These are phyloP conservation scores for Yamadazyma jaroonii DNA, from an alignment of 1,139 yeast genomes.

Conservation along the genomic window DNA sequence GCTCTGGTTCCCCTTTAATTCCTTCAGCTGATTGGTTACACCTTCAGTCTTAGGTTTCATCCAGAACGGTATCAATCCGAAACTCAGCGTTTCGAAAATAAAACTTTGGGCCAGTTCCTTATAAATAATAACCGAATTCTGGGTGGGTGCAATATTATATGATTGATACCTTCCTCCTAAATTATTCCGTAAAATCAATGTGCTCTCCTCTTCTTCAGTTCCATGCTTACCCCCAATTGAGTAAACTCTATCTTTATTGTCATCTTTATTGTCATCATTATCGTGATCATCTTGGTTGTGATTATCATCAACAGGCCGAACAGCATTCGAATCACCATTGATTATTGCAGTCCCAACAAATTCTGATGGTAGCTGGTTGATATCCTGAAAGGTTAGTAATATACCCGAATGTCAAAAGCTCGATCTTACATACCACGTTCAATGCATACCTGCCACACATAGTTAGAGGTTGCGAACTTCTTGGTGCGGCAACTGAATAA, in stretches of 20 bases:
- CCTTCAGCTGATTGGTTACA: conserved; percentile 32
- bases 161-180: conserved; percentile 21
- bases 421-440: conserved; percentile 33
- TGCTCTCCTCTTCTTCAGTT: not conserved
- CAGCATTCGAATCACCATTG: not conserved
- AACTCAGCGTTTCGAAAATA: conserved; percentile 37
- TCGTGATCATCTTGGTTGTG: not conserved
- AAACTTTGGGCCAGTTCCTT: conserved; percentile 15
- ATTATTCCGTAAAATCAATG: conserved; percentile 12
- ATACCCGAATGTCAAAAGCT: not conserved
- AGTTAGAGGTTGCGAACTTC: conserved; percentile 1
- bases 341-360: conserved; percentile 5
- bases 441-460: conserved; percentile 48
- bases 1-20: conserved; percentile 28
- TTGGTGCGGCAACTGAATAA: not conserved
- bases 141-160: conserved; percentile 44
- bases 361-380: conserved; percentile 4
- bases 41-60: conserved; percentile 35
- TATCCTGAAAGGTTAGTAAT: conserved; percentile 7
- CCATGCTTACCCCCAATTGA: too few relatives aligned
- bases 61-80: conserved; percentile 45
- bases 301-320: too few relatives aligned
- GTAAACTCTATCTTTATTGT: not conserved
- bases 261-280: not conserved
- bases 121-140: conserved; percentile 33